Conservation (phyloP, 345 rosid genomes). For the Lepidium sativum region DNA sequence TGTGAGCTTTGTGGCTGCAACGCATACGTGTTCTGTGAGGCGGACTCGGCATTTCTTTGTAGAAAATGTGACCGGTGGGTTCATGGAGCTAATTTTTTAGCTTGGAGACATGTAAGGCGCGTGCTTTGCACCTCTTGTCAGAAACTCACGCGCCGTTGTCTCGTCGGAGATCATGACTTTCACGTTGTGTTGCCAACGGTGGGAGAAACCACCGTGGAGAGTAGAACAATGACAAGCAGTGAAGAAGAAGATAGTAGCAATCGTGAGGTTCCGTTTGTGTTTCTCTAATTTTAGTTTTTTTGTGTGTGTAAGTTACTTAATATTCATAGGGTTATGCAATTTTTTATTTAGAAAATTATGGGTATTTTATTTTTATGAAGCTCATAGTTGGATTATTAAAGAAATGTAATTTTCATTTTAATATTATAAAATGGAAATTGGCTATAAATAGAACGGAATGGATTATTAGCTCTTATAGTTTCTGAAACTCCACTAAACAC, state of each 20-base stretch:
- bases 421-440: too few relatives aligned
- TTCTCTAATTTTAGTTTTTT: conserved; percentile 40
- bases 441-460: too few relatives aligned
- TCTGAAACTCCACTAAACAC: too few relatives aligned
- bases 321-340: conserved; percentile 8
- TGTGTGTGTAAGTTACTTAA: conserved; percentile 1
- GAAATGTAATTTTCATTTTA: neutral
- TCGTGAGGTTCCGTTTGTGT: conserved; percentile 39
- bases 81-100: conserved; percentile 75
- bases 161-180: conserved; percentile 38
- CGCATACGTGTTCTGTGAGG: conserved; percentile 67
- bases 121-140: conserved; percentile 59
- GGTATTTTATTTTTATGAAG: neutral
- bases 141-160: conserved; percentile 46
- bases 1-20: conserved; percentile 61
- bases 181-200: conserved; percentile 22
- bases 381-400: neutral
- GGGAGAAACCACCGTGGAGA: neutral
- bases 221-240: conserved; percentile 1
- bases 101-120: conserved; percentile 66
- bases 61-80: conserved; percentile 61
- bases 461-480: too few relatives aligned
- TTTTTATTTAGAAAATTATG: neutral
- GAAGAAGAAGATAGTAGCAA: conserved; percentile 22
- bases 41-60: conserved; percentile 73